phyloP scores from a whole-genome alignment of 2,329 filamentous ascomycete species.

The Talaromyces amestolkiae region DNA sequence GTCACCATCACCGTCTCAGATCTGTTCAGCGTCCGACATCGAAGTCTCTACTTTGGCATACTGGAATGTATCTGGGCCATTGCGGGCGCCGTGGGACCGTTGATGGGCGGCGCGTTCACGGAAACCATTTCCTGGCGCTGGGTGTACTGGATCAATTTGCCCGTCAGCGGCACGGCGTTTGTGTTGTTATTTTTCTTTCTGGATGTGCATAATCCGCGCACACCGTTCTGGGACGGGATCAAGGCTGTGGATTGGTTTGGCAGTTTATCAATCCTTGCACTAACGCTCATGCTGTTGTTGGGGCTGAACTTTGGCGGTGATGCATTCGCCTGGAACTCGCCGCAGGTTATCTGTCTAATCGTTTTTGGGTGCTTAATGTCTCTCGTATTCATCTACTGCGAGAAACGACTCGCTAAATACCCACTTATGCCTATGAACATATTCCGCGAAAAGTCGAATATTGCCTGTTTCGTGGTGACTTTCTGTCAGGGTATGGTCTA shows the following conservation, averaged over 20 bases:
- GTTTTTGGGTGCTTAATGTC: slow-evolving; percentile 51
- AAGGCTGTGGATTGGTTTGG: slow-evolving; percentile 56
- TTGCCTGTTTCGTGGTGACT: slow-evolving; percentile 54
- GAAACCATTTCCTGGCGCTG: slow-evolving; percentile 51
- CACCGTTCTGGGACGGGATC: slow-evolving; percentile 49
- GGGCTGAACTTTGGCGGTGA: slow-evolving; percentile 56
- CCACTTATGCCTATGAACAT: slow-evolving; percentile 68
- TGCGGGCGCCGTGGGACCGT: slow-evolving; percentile 43
- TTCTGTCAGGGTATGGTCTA: slow-evolving; percentile 55
- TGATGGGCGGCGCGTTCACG: slow-evolving; percentile 34
- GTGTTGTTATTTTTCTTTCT: slow-evolving; percentile 52
- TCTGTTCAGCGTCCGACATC: slow-evolving; percentile 51
- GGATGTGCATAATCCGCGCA: slow-evolving; percentile 56
- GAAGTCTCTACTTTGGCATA: slow-evolving; percentile 52
- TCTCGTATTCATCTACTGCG: slow-evolving; percentile 58
- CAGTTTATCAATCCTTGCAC: slow-evolving; percentile 50
- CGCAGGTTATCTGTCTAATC: slow-evolving; percentile 56
- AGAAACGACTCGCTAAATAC: slow-evolving; percentile 62
- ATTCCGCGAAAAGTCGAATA: slow-evolving; percentile 56
- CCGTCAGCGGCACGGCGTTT: slow-evolving; percentile 51
- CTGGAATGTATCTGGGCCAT: slow-evolving; percentile 56
- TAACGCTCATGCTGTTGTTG: slow-evolving; percentile 53
- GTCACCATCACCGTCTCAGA: slow-evolving; percentile 56
- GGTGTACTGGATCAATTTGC: slow-evolving; percentile 58
- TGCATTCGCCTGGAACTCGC: slow-evolving; percentile 50